Evolutionary conservation across 1,284 basidiomycete species (phyloP), one percentile per base, ranked within the genome.

Genomic region (Baeospora myosura): DNA sequence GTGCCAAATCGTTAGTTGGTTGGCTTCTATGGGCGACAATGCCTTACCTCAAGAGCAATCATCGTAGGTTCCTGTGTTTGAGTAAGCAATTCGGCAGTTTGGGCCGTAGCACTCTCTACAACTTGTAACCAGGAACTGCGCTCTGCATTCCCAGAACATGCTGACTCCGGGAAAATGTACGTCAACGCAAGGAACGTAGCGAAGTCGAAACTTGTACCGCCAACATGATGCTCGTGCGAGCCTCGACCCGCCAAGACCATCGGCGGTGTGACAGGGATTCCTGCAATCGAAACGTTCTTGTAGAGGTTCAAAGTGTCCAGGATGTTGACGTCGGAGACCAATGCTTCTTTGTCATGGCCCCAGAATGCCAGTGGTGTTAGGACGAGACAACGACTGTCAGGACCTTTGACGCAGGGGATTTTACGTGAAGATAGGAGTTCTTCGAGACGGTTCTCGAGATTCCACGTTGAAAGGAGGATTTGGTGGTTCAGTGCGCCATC

Each of bases 201-300:
- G 38, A 72, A 78, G 51, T 84, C 78, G 43, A 81, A 68, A 39
- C 67, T 64, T 10, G 58, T 55, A 24, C 58, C 55, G n/a, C 57
- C 52, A 31, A 65, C 63, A 41, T 71, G 64, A 34, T 68, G 68
- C 38, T 81, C 76, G 44, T 68, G 65, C 16, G 66, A 69, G 28
- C 73, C 74, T 41, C 81, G 70, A 16, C 81, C 77, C n/a, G 83
- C 81, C 36, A 88, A 60, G 23, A 88, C 81, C 83, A 88, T 88
- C 39, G 75, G 68, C 5, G 81, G 75, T 10, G 73, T 78, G 34
- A 88, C 60, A 25, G 73, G 67, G 31, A 88, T 70, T 17, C 78
- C 81, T 38, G 70, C 68, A 11, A 78, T 53, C 11, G 79, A 71
- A 20, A 76, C 59, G 48, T 78, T 80, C 32, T 68, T 65, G 17